A percentile compares a stretch with the other conserved stretches of the same genome.
These are phyloP conservation scores for Lepiota venenata DNA, from an alignment of 768 basidiomycete genomes.

Conservation along the genomic window DNA sequence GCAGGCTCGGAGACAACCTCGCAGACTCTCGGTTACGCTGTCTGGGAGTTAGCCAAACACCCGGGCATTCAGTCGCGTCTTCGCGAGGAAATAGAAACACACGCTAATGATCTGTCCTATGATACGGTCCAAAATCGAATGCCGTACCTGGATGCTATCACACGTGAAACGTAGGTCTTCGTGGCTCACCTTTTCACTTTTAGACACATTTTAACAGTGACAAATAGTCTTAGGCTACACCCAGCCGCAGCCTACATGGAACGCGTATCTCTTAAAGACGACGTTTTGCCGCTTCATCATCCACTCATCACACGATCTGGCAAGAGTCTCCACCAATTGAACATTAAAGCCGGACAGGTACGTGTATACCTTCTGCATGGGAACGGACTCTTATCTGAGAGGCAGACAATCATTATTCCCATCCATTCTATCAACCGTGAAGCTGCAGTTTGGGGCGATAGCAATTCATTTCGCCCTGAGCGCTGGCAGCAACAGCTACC, in stretches of 20 bases:
- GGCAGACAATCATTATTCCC: neutral
- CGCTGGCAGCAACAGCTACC: slow-evolving; percentile 34
- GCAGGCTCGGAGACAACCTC: slow-evolving; percentile 43
- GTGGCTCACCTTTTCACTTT: neutral
- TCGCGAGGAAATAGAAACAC: slow-evolving; percentile 32
- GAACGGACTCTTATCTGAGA: neutral
- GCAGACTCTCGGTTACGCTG: slow-evolving; percentile 30
- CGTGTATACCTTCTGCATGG: no score
- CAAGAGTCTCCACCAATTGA: no score
- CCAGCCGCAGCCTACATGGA: slow-evolving; percentile 37
- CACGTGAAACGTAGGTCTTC: slow-evolving; percentile 33
- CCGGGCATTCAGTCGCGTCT: slow-evolving; percentile 32
- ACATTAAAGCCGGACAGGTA: no score
- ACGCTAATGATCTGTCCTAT: slow-evolving; percentile 28
- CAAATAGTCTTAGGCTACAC: slow-evolving; percentile 34
- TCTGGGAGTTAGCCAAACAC: slow-evolving; percentile 35
- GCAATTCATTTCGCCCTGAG: slow-evolving; percentile 31
- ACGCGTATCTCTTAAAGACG: slow-evolving; percentile 35
- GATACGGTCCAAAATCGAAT: slow-evolving; percentile 32
- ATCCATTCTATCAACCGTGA: slow-evolving; percentile 21
- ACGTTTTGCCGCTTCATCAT: slow-evolving; percentile 36
- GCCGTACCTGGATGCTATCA: slow-evolving; percentile 37
- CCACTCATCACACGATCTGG: slow-evolving; percentile 19
- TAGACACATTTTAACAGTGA: neutral
- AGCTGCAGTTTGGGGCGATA: slow-evolving; percentile 35